phyloP scores from a whole-genome alignment of 2,329 filamentous ascomycete species.

The Sporothrix dimorphospora region DNA sequence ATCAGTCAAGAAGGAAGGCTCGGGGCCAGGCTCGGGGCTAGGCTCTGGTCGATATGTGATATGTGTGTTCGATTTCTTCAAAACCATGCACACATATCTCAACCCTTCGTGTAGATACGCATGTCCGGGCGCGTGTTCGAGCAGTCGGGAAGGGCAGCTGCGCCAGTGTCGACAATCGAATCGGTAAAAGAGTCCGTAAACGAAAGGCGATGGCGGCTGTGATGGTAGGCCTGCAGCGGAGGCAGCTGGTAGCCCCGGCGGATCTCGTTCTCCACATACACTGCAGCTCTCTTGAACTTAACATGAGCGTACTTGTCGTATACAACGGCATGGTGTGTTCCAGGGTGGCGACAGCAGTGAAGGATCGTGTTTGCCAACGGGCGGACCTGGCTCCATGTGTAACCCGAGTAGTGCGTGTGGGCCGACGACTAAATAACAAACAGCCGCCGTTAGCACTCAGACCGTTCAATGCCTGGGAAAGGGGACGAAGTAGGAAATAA shows the following conservation, averaged over 20 bases:
- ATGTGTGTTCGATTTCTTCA: not conserved
- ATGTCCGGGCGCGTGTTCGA: not conserved
- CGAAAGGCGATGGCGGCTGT: conserved; percentile 24
- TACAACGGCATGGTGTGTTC: conserved; percentile 81
- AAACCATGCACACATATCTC: not conserved
- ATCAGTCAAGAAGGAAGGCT: not conserved
- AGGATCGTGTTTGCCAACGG: conserved; percentile 77
- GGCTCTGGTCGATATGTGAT: too few species aligned
- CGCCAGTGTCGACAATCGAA: conserved; percentile 16
- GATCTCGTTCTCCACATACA: conserved; percentile 77
- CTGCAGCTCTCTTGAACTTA: conserved; percentile 81
- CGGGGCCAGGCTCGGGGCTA: not conserved
- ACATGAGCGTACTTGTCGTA: conserved; percentile 91
- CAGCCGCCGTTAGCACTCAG: not conserved
- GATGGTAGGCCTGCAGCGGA: conserved; percentile 36
- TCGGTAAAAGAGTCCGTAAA: conserved; percentile 17
- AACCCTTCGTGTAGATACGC: not conserved
- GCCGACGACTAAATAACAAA: conserved; percentile 59
- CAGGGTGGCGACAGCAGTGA: conserved; percentile 82
- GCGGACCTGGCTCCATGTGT: conserved; percentile 83
- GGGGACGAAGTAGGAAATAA: not conserved
- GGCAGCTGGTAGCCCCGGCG: conserved; percentile 60
- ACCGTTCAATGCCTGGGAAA: not conserved
- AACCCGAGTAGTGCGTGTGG: conserved; percentile 91
- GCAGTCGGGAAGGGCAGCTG: not conserved